Base-by-base conservation (phyloP, 2,329 filamentous ascomycete species). In the Zymoseptoria ardabiliae region DNA sequence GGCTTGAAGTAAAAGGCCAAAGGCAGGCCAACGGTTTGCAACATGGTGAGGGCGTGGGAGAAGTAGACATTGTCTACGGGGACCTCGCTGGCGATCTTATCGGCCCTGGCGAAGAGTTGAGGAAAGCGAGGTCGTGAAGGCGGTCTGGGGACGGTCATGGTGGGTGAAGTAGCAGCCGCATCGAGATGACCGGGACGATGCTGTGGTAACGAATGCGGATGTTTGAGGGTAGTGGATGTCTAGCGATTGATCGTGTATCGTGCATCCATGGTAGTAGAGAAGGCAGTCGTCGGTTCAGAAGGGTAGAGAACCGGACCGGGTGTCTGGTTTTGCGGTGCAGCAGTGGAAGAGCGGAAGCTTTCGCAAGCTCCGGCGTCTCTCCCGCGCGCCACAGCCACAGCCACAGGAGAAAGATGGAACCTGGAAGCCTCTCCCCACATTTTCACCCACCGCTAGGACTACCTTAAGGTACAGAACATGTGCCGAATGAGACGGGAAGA, bases 1-100 rank as follows among this genome's bases (percentile, higher is more conserved):
- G 64, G 62, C 61, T 64, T 66, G 61, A 64, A 66, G 54, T 64
- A 66, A 45, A 66, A 54, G 25, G 64, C 64, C 20, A 63, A 56
- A 13, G 64, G 64, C 9, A 63, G 25, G 13, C 58, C 58, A 28
- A 63, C 50, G 0, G 61, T 64, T 23, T 62, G 62, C 25, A 59
- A 48, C 55, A 61, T 57, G 17, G 53, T 62, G 55, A 55, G 35
- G 5, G 55, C 53, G 50, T 58, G 57, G 50, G 62, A 62, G 57
- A 64, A 30, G 55, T 58, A 62, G 17, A 59, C 25, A 51, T 54
- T 19, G 30, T 61, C 54, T 25, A 53, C 25, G 25, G 21, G 54
- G 23, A 53, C 53, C 55, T 63, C 58, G 48, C 21, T 21, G 45
- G 55, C 55, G 35, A 53, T 23, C 10, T 58, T 52, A 28, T 58